A percentile compares a stretch with the other conserved stretches of the same genome.
Conservation (phyloP, 129 eudicot genomes). For the Tagetes patula region DNA sequence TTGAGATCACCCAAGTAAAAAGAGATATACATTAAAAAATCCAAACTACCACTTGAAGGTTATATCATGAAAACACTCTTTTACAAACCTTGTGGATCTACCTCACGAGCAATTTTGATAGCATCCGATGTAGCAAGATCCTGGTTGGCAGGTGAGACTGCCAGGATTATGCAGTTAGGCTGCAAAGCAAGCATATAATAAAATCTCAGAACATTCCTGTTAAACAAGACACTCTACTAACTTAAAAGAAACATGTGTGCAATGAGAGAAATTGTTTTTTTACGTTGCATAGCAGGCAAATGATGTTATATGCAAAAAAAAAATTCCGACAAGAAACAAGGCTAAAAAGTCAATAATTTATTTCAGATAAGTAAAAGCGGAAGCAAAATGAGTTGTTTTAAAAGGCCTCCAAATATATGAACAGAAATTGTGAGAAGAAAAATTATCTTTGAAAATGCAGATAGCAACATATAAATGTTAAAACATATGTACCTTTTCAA, state of each 20-base stretch:
- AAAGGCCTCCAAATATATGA: not conserved
- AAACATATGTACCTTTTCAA: conserved; percentile 70
- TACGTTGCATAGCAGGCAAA: conserved; percentile 17
- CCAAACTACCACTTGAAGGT: conserved; percentile 4
- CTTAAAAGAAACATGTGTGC: not conserved
- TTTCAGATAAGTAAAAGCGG: conserved; percentile 1
- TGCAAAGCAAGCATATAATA: conserved; percentile 45
- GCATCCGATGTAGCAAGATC: conserved; percentile 99
- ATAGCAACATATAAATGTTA: not conserved
- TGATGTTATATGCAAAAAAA: conserved; percentile 15
- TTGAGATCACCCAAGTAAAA: not conserved
- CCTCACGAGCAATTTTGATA: conserved; percentile 95
- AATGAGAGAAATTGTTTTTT: not conserved
- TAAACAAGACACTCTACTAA: not conserved
- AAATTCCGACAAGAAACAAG: not conserved
- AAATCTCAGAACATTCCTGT: not conserved
- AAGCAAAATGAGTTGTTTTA: conserved; percentile 13
- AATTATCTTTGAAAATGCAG: not conserved
- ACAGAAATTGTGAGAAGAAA: not conserved
- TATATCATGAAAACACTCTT: not conserved
- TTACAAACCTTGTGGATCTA: conserved; percentile 87
- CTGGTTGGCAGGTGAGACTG: conserved; percentile 97
- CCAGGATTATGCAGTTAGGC: conserved; percentile 97
- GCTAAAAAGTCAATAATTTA: not conserved
- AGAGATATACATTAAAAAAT: not conserved